Evolutionary conservation across 306 rosid genomes (phyloP), one percentile per base, ranked within the genome.

Genomic region (Quercus ilex): DNA sequence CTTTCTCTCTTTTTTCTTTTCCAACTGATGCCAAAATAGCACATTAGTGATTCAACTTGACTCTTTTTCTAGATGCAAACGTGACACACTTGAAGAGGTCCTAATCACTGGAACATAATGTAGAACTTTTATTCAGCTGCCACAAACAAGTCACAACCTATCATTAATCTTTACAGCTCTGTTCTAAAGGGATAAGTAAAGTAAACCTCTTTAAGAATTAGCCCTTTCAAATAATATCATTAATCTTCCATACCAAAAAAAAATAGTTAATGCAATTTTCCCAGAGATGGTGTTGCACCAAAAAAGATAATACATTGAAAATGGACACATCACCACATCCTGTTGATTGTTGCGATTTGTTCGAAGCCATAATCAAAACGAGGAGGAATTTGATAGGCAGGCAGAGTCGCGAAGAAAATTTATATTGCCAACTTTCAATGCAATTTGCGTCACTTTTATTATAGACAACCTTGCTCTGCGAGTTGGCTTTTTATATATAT

Each of bases 341-440:
- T 41, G 46, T 41, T 41, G 53, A 68, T 79, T 93, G 92, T 91
- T 30, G 92, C 94, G 89, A 94, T 84, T 89, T 91, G 97, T 93
- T 91, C 92, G 93, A 91, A 95, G 97, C 95, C 98, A 76, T 71
- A 6, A 71, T 88, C 98, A 93, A 91, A 90, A 93, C 76, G 28
- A 81, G 46, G 23, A 17, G n/a, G 35, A 74, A 60, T 49, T 49
- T 49, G 97, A 90, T 55, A 90, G 98, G 98, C 98, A 91, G 95
- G 98, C 93, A 93, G 98, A 93, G 90, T 83, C 91, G 93, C 87
- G 38, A 12, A 12, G 5, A 0, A 49, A 49, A 49, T 64, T 41
- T 20, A 1, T 93, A 41, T 93, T 6, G 97, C 98, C 98, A 93
- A 91, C 94, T 94, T 93, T 93, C 98, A 93, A 93, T 78, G 98